Conservation (phyloP, 2,329 filamentous ascomycete genomes). For the Bipolaris oryzae region DNA sequence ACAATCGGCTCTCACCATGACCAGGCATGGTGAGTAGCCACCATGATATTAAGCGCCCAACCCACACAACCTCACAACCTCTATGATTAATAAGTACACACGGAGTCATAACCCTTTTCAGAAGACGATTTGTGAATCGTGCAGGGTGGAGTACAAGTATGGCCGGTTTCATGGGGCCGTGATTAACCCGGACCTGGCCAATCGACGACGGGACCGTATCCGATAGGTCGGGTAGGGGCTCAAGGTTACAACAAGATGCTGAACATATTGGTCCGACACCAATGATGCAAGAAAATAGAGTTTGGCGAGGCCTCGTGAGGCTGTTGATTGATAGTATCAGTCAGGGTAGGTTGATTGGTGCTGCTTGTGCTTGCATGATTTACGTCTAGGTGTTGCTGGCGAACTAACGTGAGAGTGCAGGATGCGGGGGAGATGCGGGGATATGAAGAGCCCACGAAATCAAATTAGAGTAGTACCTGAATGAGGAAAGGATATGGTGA, state of each 20-base stretch:
- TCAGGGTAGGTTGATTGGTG: background rate
- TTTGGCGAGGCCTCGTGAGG: background rate
- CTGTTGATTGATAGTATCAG: background rate
- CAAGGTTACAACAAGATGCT: background rate
- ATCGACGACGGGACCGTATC: background rate
- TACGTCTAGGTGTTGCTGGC: background rate
- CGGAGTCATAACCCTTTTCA: background rate
- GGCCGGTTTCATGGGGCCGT: conserved; percentile 2
- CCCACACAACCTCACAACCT: no score
- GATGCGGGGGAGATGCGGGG: background rate
- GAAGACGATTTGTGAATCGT: background rate
- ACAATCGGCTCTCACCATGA: background rate
- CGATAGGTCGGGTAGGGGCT: background rate
- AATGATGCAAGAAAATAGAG: background rate
- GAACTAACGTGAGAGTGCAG: background rate
- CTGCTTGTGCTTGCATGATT: background rate
- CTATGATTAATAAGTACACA: background rate
- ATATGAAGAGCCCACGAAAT: background rate
- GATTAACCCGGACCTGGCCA: background rate
- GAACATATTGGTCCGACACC: background rate
- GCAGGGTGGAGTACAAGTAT: conserved; percentile 2
- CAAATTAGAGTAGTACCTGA: background rate
- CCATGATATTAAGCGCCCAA: no score
- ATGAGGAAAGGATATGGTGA: background rate
- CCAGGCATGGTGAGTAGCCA: no score